Conservation (phyloP, 148 eudicot genomes). For the Agrostemma githago region DNA sequence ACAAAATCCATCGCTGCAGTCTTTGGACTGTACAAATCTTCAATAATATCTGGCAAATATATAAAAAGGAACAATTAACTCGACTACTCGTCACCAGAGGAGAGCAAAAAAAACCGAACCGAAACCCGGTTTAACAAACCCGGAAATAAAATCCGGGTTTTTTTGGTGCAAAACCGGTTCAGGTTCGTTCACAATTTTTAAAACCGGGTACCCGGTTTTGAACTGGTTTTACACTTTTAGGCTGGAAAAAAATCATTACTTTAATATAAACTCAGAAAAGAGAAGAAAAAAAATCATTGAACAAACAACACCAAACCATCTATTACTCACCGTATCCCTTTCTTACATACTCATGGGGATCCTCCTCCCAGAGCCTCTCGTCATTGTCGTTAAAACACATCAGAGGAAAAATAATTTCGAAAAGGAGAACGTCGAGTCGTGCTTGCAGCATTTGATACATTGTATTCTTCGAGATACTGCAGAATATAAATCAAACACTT, state of each 20-base stretch:
- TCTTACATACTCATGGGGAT: conserved; percentile 98
- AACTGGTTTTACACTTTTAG: no score
- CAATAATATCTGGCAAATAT: conserved; percentile 69
- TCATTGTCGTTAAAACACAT: conserved; percentile 97
- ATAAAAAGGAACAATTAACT: conserved; percentile 6
- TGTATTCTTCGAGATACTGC: conserved; percentile 79
- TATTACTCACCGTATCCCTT: conserved; percentile 89
- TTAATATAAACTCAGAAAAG: no score
- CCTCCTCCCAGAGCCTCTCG: conserved; percentile 97
- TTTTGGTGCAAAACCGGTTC: no score
- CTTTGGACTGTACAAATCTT: conserved; percentile 93
- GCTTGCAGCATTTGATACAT: conserved; percentile 90
- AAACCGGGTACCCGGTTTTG: no score
- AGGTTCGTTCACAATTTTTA: no score
- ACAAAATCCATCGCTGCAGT: conserved; percentile 99
- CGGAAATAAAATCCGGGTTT: no score
- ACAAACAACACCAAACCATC: not conserved
- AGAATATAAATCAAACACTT: conserved; percentile 15
- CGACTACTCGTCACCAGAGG: not conserved
- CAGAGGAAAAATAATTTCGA: conserved; percentile 88
- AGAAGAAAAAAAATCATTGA: not conserved
- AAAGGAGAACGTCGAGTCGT: conserved; percentile 80
- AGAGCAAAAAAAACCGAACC: no score
- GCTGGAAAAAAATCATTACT: no score
- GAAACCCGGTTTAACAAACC: no score